Evolutionary conservation across 2,329 filamentous ascomycete genomes (phyloP).

Genomic region (Lanzia echinophila): DNA sequence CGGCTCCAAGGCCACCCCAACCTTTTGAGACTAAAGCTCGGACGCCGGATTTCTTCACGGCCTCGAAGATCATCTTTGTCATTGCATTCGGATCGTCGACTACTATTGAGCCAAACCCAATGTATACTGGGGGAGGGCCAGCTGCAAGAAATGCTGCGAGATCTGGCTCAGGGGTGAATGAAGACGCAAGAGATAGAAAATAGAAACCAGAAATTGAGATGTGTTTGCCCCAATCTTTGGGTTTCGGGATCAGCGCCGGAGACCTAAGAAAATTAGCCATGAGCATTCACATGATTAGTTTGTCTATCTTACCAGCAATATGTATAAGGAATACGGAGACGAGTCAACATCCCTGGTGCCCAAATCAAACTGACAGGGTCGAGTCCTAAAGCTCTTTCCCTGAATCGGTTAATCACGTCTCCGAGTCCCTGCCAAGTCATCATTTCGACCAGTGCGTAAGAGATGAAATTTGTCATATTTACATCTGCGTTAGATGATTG

Average conservation of each 20-base stretch:
- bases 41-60: constrained; percentile 59
- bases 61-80: constrained; percentile 66
- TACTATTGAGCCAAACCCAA: constrained; percentile 79
- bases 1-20: constrained; percentile 77
- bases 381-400: constrained; percentile 66
- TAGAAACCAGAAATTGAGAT: constrained; percentile 72
- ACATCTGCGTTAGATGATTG: constrained; percentile 57
- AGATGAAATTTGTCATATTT: constrained; percentile 60
- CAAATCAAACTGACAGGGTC: constrained; percentile 74
- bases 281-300: background rate
- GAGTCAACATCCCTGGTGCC: constrained; percentile 72
- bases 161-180: constrained; percentile 59
- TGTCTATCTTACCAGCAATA: constrained; percentile 64
- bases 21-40: constrained; percentile 79
- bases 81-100: constrained; percentile 68
- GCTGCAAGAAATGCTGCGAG: constrained; percentile 59
- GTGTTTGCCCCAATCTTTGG: constrained; percentile 65
- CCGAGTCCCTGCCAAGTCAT: constrained; percentile 74
- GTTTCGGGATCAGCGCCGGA: constrained; percentile 70
- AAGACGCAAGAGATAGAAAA: constrained; percentile 62
- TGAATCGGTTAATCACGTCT: constrained; percentile 84
- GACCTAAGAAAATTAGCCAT: constrained; percentile 40
- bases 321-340: constrained; percentile 74
- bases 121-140: constrained; percentile 70
- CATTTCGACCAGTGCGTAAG: constrained; percentile 63